phyloP scores from a whole-genome alignment of 495 filamentous ascomycete genomes.

The Venustampulla echinocandica region DNA sequence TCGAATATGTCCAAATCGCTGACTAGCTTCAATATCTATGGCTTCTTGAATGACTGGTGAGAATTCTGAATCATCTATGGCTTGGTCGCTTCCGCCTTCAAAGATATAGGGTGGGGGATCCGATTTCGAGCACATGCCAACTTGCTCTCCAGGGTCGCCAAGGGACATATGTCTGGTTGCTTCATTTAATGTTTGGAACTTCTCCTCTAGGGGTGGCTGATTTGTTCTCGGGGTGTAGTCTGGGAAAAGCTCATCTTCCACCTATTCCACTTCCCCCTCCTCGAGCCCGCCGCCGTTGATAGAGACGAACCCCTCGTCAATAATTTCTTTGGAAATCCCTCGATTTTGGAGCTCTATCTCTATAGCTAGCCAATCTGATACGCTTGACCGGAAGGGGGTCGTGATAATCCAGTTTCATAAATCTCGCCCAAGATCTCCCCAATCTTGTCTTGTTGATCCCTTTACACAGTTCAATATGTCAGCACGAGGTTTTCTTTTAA shows the following conservation, averaged over 20 bases:
- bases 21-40: slow-evolving; percentile 2
- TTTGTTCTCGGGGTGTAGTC: slow-evolving; percentile 1
- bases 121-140: background rate
- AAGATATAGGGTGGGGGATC: slow-evolving; percentile 5
- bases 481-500: no score
- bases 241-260: slow-evolving; percentile 1
- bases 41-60: slow-evolving; percentile 1
- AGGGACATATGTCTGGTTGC: background rate
- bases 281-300: background rate
- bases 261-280: background rate
- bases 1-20: slow-evolving; percentile 12
- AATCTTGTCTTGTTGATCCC: slow-evolving; percentile 2
- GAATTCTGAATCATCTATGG: background rate
- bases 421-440: slow-evolving; percentile 1
- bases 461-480: background rate
- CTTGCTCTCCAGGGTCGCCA: background rate
- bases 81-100: slow-evolving; percentile 1
- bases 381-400: background rate
- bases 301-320: slow-evolving; percentile 14
- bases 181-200: background rate
- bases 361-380: slow-evolving; percentile 5
- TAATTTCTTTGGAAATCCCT: slow-evolving; percentile 1
- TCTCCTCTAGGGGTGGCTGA: background rate
- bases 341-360: background rate
- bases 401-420: background rate